phyloP scores from a whole-genome alignment of 2,329 filamentous ascomycete genomes.

The Aspergillus tubingensis region DNA sequence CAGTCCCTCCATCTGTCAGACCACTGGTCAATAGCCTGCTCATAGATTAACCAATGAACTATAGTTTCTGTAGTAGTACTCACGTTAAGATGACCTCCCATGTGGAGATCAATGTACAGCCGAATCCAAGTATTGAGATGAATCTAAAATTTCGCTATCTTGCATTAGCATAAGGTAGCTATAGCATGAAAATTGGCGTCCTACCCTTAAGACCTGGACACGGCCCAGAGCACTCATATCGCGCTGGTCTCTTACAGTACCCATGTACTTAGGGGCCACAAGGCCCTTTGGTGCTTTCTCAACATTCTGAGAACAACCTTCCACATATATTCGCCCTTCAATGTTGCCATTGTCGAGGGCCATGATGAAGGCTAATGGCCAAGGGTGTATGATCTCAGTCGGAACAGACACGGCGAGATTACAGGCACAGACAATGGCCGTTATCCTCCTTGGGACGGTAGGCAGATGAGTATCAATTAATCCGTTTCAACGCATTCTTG shows the following conservation, averaged over 20 bases:
- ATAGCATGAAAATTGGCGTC: not conserved
- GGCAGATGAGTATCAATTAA: not conserved
- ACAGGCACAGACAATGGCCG: not conserved
- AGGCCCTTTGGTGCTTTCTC: conserved; percentile 28
- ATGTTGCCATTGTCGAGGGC: not conserved
- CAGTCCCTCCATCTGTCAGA: conserved; percentile 41
- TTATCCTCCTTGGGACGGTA: not conserved
- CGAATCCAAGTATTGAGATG: conserved; percentile 49
- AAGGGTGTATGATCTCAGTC: too few species aligned
- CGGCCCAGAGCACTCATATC: conserved; percentile 44
- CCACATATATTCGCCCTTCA: not conserved
- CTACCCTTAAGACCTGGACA: conserved; percentile 42
- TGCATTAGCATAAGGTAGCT: conserved; percentile 6
- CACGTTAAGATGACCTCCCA: conserved; percentile 48
- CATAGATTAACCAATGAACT: conserved; percentile 10
- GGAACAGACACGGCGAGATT: too few species aligned
- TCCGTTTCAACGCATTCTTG: not conserved
- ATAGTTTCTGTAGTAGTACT: conserved; percentile 13
- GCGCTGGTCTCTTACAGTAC: conserved; percentile 37
- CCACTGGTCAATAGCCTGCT: conserved; percentile 32
- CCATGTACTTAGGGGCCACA: conserved; percentile 40
- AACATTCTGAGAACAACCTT: conserved; percentile 17
- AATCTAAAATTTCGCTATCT: conserved; percentile 48
- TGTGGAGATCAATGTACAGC: conserved; percentile 45
- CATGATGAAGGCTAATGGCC: not conserved